A percentile compares a stretch with the other conserved stretches of the same genome.
These are phyloP conservation scores for Exophiala aquamarina DNA, from an alignment of 2,329 filamentous ascomycete genomes.

Conservation along the genomic window DNA sequence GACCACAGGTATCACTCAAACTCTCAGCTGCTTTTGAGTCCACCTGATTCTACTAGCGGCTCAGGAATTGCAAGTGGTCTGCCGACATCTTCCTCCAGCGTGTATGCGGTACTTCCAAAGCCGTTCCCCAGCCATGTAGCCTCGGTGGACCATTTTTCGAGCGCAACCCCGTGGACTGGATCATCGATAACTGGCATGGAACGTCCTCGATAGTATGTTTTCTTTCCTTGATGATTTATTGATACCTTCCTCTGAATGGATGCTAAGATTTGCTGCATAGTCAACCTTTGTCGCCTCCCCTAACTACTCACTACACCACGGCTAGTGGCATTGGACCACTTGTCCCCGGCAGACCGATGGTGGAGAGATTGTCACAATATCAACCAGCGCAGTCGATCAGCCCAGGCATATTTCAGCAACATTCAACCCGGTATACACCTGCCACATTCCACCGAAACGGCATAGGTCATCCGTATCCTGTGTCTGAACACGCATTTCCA, in stretches of 20 bases:
- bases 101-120: conserved; percentile 42
- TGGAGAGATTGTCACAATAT: conserved; percentile 31
- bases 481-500: conserved; percentile 29
- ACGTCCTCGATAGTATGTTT: conserved; percentile 40
- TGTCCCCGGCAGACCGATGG: conserved; percentile 42
- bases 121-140: conserved; percentile 33
- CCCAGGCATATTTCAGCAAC: conserved; percentile 13
- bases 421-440: conserved; percentile 10
- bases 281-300: conserved; percentile 24
- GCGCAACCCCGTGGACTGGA: conserved; percentile 21
- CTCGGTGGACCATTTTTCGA: conserved; percentile 22
- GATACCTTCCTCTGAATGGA: conserved; percentile 4
- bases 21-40: conserved; percentile 50
- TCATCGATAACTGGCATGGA: conserved; percentile 21
- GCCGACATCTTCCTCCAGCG: conserved; percentile 51
- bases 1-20: conserved; percentile 24
- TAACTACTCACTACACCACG: conserved; percentile 13
- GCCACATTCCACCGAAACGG: conserved; percentile 15
- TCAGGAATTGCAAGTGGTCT: conserved; percentile 54
- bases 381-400: conserved; percentile 17
- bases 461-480: conserved; percentile 22
- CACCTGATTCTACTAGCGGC: conserved; percentile 55
- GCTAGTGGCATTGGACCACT: conserved; percentile 20
- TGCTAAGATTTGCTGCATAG: conserved; percentile 16
- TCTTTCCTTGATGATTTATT: conserved; percentile 42